These are phyloP conservation scores for Leptographium lundbergii DNA, from an alignment of 2,329 filamentous ascomycete genomes.

Conservation along the genomic window DNA sequence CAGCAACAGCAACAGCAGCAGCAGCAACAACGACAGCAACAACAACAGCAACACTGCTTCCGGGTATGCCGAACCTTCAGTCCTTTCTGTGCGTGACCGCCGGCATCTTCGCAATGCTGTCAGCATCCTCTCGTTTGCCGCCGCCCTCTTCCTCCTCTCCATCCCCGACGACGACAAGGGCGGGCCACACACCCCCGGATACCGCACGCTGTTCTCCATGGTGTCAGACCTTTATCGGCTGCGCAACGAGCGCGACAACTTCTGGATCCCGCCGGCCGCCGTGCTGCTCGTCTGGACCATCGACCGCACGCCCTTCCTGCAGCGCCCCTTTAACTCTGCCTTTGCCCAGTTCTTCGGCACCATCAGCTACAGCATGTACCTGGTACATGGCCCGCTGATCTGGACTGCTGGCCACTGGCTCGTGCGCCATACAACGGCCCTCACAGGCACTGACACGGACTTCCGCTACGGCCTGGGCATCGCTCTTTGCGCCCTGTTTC, in stretches of 20 bases:
- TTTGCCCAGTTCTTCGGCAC: slow-evolving; percentile 37
- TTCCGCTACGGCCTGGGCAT: slow-evolving; percentile 33
- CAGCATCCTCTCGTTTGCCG: background rate
- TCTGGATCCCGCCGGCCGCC: slow-evolving; percentile 15
- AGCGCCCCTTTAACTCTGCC: slow-evolving; percentile 16
- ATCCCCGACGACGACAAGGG: slow-evolving; percentile 13
- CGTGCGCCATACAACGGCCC: slow-evolving; percentile 5
- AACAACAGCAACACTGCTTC: background rate
- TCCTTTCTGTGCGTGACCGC: background rate
- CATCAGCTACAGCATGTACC: slow-evolving; percentile 48
- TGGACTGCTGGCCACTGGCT: slow-evolving; percentile 35
- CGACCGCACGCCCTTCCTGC: slow-evolving; percentile 13
- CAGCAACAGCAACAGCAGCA: background rate
- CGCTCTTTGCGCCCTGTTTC: slow-evolving; percentile 30
- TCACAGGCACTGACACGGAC: slow-evolving; percentile 32
- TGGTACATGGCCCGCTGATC: slow-evolving; percentile 45
- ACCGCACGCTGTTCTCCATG: slow-evolving; percentile 4
- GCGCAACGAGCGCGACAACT: slow-evolving; percentile 12
- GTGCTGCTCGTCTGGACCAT: slow-evolving; percentile 15
- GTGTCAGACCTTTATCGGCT: slow-evolving; percentile 11
- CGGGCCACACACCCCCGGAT: slow-evolving; percentile 5
- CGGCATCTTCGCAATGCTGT: background rate
- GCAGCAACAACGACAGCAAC: background rate
- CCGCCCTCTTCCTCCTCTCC: slow-evolving; percentile 3
- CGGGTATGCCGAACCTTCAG: background rate